A percentile compares a stretch with the other conserved stretches of the same genome.
These are phyloP conservation scores for Botryotinia globosa DNA, from an alignment of 2,329 filamentous ascomycete genomes.

Conservation along the genomic window DNA sequence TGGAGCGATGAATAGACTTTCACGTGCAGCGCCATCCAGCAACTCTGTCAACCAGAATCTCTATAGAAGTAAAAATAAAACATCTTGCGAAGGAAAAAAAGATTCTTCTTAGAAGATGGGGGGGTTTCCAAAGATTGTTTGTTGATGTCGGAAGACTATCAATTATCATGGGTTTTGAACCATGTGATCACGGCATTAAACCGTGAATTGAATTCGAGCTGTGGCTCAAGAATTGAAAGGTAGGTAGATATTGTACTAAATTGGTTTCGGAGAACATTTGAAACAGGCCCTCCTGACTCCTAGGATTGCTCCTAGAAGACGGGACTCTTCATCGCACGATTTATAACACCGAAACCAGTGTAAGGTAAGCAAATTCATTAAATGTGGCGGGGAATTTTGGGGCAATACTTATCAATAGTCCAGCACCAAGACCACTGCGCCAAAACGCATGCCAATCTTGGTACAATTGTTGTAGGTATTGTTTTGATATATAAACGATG, in stretches of 20 bases:
- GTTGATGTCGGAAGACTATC: background rate
- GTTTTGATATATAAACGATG: background rate
- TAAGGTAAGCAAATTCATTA: background rate
- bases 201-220: background rate
- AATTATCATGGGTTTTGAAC: background rate
- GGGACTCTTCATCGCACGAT: background rate
- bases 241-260: too few species aligned
- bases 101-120: background rate
- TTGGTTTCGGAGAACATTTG: background rate
- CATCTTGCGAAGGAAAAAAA: background rate
- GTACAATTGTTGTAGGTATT: background rate
- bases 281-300: conserved; percentile 2
- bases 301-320: background rate
- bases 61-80: too few species aligned
- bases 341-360: background rate
- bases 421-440: background rate
- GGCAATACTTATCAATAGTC: background rate
- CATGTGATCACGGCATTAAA: background rate
- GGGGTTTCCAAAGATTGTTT: conserved; percentile 1
- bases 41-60: too few species aligned
- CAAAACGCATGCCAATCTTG: background rate
- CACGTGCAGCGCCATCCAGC: too few species aligned
- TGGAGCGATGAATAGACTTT: too few species aligned
- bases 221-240: background rate
- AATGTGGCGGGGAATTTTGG: background rate